Base-by-base conservation (phyloP, 2,329 filamentous ascomycete genomes). In the Colletotrichum tamarilloi region DNA sequence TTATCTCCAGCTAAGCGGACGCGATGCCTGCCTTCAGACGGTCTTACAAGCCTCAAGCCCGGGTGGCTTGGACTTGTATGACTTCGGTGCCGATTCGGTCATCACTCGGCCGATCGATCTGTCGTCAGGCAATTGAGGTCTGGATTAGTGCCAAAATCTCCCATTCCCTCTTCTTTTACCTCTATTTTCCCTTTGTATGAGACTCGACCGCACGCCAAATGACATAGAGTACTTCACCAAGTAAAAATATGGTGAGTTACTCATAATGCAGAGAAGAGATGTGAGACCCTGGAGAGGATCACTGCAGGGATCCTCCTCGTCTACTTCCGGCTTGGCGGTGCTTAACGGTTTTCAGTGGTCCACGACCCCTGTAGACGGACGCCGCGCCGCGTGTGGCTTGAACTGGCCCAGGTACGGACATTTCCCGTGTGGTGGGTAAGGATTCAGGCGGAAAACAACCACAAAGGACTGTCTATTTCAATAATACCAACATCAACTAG, bases 31-130 rank as follows among this genome's bases (percentile, higher is more conserved):
- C n/a, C 42, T 49, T 49, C 32, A 24, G 24, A 38, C n/a, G 24
- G 62, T 24, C 24, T 28, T 65, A n/a, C 6, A 57, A 28, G 19
- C n/a, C 14, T 26, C 46, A 26, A 11, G 32, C 30, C 30, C 22
- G 22, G 22, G 22, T 19, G 46, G 62, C 8, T 24, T 35, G 11
- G 9, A n/a, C 42, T 42, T 52, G 14, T 8, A 30, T 19, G 3
- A 5, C 11, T 16, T 57, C 62, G 62, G 62, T 46, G 52, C 62
- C 62, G 62, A 46, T n/a, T 57, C 52, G 52, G 62, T 24, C 52
- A 22, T 22, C 2, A 42, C 8, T 56, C 24, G 11, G 12, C 62
- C 16, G 52, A 22, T 46, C 52, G 28, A 8, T 26, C 9, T 3
- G 32, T 26, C 32, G 8, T 46, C 9, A 5, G 30, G 49, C n/a